Evolutionary conservation across 495 filamentous ascomycete species (phyloP).

Genomic region (Penicillium pancosmium): DNA sequence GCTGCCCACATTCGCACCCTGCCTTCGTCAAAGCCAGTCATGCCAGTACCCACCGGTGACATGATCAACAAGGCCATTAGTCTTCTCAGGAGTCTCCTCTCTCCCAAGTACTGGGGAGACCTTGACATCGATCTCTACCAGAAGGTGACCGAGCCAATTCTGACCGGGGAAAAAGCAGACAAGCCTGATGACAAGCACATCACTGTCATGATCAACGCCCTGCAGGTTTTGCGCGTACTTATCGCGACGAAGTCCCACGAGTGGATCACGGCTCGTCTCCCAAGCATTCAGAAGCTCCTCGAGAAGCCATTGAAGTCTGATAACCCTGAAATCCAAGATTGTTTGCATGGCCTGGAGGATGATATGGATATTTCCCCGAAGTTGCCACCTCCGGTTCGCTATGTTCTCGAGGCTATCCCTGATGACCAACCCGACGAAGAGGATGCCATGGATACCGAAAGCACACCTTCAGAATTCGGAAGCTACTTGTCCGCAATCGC

Average conservation of each 20-base stretch:
- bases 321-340: slow-evolving; percentile 88
- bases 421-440: slow-evolving; percentile 86
- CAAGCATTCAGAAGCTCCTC: slow-evolving; percentile 79
- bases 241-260: slow-evolving; percentile 83
- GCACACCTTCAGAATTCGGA: slow-evolving; percentile 74
- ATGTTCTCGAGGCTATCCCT: slow-evolving; percentile 88
- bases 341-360: slow-evolving; percentile 71
- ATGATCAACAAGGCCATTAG: slow-evolving; percentile 81
- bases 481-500: slow-evolving; percentile 79
- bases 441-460: slow-evolving; percentile 81
- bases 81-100: slow-evolving; percentile 83
- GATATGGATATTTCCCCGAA: slow-evolving; percentile 61
- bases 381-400: slow-evolving; percentile 66
- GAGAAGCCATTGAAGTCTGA: slow-evolving; percentile 89
- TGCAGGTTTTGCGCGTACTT: slow-evolving; percentile 87
- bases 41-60: slow-evolving; percentile 63
- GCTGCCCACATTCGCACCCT: slow-evolving; percentile 66
- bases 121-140: slow-evolving; percentile 89
- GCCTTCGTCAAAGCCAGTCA: slow-evolving; percentile 44
- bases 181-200: slow-evolving; percentile 69
- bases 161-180: slow-evolving; percentile 70
- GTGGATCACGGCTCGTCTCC: slow-evolving; percentile 79
- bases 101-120: slow-evolving; percentile 88
- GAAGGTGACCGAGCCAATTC: slow-evolving; percentile 81
- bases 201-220: slow-evolving; percentile 85